Evolutionary conservation across 2,329 filamentous ascomycete species (phyloP), one percentile per base, ranked within the genome.

Genomic region (Aspergillus candidus): DNA sequence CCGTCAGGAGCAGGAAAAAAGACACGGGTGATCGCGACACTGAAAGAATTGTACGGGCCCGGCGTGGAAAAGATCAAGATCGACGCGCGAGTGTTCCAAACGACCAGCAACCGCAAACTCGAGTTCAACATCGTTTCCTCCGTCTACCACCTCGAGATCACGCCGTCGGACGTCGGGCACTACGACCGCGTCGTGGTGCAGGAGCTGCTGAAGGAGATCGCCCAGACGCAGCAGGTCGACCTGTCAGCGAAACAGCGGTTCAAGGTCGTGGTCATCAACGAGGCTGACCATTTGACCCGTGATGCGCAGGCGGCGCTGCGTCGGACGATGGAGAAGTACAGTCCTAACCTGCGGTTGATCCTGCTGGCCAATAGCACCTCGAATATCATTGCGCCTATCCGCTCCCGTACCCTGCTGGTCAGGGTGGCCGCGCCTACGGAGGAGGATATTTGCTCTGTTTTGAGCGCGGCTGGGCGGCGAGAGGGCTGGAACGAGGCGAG

Each of bases 11-110:
- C 93, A 4, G 93, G 93, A 54, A 98, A 98, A 69, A 98, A 98
- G 71, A 98, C 93, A 1, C 84, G 93, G 35, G 94, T 97, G 54
- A 88, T 96, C 13, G 90, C 93, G 12, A 97, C 91, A 0, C 73
- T 98, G 3, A 94, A 95, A 66, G 91, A 96, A 62, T 78, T 98
- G 6, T 98, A 93, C 67, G 93, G 93, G 0, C 84, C 91, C 0
- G 91, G 93, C 35, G 93, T 95, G n/a, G 94, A 98, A 63, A 97
- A 96, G 77, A 98, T 98, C 77, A 97, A 97, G 73, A 97, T 98
- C 70, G 93, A 98, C 64, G 88, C 89, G 11, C 86, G 93, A 52
- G 86, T 96, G 47, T 98, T 98, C 73, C 90, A 95, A 69, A 97
- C 93, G 1, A 90, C 82, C 15, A 86, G 84, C 62, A 97, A 95